Base-by-base conservation (phyloP, 176 grass and related monocot species). In the Oryza longistaminata region DNA sequence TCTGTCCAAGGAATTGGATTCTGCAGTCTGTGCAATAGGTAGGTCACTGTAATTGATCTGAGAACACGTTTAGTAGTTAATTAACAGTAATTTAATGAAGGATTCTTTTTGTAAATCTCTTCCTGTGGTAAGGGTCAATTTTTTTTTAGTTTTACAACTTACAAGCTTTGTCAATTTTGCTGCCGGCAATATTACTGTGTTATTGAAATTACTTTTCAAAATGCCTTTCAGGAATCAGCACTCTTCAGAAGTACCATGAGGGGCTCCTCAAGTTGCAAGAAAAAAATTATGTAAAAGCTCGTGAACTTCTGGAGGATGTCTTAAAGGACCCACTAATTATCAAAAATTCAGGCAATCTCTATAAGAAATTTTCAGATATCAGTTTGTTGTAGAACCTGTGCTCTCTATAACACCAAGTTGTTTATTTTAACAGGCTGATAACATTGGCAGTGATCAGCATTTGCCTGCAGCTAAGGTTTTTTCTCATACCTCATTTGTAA, bases 211-310 rank as follows among this genome's bases (percentile, higher is more conserved):
- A 27, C 15, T 22, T 86, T 75, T 81, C 62, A 74, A 61, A 55
- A 74, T 79, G 67, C 70, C n/a, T n/a, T 90, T 75, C 85, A 93
- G 96, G 93, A 98, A 75, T 98, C 93, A 79, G 85, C 88, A 67
- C 91, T 98, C 85, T 95, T 80, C 89, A 98, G 74, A 98, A 93
- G 68, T 98, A 98, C 81, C 93, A 98, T 7, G 93, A 98, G 25
- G 96, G 91, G 3, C 96, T 95, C 73, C 77, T 93, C 46, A 98
- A 93, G 46, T 78, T 98, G 81, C 96, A 98, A 89, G 76, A 81
- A 70, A 95, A 95, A 89, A 86, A 93, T 40, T 95, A 88, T 74
- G 24, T 76, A 75, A 93, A 91, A 92, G 91, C 93, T 71, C 45
- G 88, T 70, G 88, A 98, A 73, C 88, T 95, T 81, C 86, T 98